Evolutionary conservation across 2,329 filamentous ascomycete genomes (phyloP), one percentile per base, ranked within the genome.

Genomic region (Cylindrodendrum hubeiense): DNA sequence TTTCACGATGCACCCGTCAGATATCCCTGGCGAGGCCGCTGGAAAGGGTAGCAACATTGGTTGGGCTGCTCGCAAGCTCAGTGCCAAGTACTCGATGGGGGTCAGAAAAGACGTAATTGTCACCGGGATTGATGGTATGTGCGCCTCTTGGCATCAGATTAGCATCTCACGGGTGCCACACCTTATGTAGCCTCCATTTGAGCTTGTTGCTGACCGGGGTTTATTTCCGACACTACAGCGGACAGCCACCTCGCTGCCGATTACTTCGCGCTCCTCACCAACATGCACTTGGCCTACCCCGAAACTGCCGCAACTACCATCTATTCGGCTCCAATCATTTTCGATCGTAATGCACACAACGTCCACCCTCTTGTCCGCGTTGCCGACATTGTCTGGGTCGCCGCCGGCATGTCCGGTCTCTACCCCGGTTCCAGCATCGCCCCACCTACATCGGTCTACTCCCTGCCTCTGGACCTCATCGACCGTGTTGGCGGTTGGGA

Each of bases 41-140:
- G 91, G 91, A 63, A 93, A 93, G 75, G 91, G 91, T 68, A 93
- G 91, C 81, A 93, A 93, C 77, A 85, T 91, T 65, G 87, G 87
- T 55, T 93, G 90, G 89, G 90, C 90, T 19, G 91, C 90, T 10
- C 86, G 87, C 68, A 89, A 90, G 76, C 82, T 91, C 55, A 90
- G 88, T 75, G 85, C 86, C 71, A 89, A 85, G 71, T 91, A 92
- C 71, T 76, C 84, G 5, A 79, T 86, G 61, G 76, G 75, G 8
- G 71, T 80, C 69, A 83, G 88, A 65, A 87, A 86, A 69, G 86
- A 92, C 74, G 87, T 92, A 5, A 85, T 93, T 51, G 82, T 93
- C 61, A 93, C 91, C 0, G 89, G 90, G 54, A 91, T 93, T 75
- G 91, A 93, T 82, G 89, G 91, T 92, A 85, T 67, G 88, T 81